Evolutionary conservation across 176 grass and related monocot species (phyloP).

Genomic region (Stipa capillata): DNA sequence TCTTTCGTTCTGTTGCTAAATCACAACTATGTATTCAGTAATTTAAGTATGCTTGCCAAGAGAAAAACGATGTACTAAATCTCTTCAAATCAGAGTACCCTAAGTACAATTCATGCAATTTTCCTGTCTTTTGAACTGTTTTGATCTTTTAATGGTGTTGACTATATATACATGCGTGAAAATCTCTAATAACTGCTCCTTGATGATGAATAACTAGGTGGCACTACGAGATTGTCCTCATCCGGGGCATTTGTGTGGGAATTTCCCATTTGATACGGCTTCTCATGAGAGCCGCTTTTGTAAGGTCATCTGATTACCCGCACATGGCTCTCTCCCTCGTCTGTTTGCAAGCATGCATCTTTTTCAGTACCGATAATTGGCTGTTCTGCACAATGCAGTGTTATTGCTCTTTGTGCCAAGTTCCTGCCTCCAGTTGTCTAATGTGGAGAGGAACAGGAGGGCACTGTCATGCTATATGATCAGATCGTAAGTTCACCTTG

Average conservation of each 20-base stretch:
- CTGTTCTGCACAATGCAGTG: constrained; percentile 31
- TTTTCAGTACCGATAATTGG: not conserved
- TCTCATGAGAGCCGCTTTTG: constrained; percentile 25
- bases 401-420: constrained; percentile 41
- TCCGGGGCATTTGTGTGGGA: constrained; percentile 60
- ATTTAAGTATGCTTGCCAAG: not conserved
- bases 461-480: constrained; percentile 30
- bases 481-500: not conserved
- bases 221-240: constrained; percentile 60
- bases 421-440: constrained; percentile 31
- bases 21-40: not conserved
- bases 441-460: constrained; percentile 18
- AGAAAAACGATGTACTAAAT: not conserved
- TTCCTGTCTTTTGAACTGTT: not conserved
- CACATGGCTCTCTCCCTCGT: not conserved
- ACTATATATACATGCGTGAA: not conserved
- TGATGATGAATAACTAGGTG: constrained; percentile 25
- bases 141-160: not conserved
- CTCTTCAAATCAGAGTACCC: not conserved
- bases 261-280: constrained; percentile 40
- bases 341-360: not conserved
- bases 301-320: constrained; percentile 29
- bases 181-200: not conserved
- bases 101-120: not conserved
- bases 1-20: not conserved